Evolutionary conservation across 768 basidiomycete species (phyloP).

Genomic region (Harrya chromipes): DNA sequence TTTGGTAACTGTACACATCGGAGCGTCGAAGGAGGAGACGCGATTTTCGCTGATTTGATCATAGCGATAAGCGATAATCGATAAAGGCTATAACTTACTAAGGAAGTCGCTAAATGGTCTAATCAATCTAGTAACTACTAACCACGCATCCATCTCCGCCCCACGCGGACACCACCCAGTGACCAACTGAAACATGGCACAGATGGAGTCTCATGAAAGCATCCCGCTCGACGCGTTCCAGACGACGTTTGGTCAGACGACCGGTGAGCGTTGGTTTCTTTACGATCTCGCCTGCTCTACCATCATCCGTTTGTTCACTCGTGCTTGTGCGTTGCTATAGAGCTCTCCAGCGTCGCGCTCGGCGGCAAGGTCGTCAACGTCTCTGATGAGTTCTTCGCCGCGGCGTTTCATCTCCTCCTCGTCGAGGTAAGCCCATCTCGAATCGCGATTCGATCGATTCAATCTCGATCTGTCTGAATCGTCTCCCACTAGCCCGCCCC

Average conservation of each 20-base stretch:
- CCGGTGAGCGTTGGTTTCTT: conserved; percentile 38
- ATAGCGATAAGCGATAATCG: too few relatives aligned
- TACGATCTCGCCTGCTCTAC: too few relatives aligned
- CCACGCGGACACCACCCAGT: not conserved
- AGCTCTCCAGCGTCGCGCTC: conserved; percentile 83
- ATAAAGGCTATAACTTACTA: too few relatives aligned
- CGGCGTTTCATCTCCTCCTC: conserved; percentile 76
- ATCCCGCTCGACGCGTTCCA: conserved; percentile 48
- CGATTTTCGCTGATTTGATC: too few relatives aligned
- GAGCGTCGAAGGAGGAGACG: too few relatives aligned
- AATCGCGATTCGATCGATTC: not conserved
- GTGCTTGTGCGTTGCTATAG: conserved; percentile 37
- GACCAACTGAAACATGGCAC: not conserved
- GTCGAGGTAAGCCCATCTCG: conserved; percentile 55
- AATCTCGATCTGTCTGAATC: not conserved
- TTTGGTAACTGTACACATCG: too few relatives aligned
- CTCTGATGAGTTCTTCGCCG: conserved; percentile 97
- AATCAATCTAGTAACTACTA: too few relatives aligned
- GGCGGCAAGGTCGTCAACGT: conserved; percentile 72
- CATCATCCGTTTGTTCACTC: not conserved
- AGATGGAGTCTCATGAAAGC: conserved; percentile 44
- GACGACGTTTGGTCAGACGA: conserved; percentile 45
- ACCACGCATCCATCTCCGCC: too few relatives aligned
- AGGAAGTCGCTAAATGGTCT: too few relatives aligned
- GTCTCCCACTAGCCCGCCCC: conserved; percentile 61